phyloP scores from a whole-genome alignment of 805 yeast species.

The Cyberlindnera suaveolens region DNA sequence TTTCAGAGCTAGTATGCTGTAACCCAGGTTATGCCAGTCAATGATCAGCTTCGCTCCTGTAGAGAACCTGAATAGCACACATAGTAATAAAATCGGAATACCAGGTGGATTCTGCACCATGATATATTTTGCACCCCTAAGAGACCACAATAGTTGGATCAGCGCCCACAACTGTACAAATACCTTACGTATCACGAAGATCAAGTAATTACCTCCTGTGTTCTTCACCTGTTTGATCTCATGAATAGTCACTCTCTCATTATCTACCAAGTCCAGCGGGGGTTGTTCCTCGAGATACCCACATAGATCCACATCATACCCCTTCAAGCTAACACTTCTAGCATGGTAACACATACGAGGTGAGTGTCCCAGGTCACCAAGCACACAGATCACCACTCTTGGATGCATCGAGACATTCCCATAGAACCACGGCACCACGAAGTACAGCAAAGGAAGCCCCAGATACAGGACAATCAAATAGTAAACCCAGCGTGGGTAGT shows the following conservation, averaged over 20 bases:
- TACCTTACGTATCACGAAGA: slow-evolving; percentile 57
- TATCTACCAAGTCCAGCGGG: slow-evolving; percentile 44
- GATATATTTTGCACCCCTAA: slow-evolving; percentile 60
- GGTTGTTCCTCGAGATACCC: slow-evolving; percentile 67
- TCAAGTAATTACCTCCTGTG: slow-evolving; percentile 40
- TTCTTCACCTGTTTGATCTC: slow-evolving; percentile 37
- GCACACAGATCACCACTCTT: slow-evolving; percentile 69
- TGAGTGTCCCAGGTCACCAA: slow-evolving; percentile 93
- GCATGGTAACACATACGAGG: slow-evolving; percentile 95
- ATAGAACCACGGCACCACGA: slow-evolving; percentile 29
- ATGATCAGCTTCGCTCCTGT: slow-evolving; percentile 60
- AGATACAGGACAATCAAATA: slow-evolving; percentile 40
- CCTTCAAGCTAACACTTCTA: slow-evolving; percentile 56
- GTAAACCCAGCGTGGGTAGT: slow-evolving; percentile 36
- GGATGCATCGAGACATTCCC: slow-evolving; percentile 34
- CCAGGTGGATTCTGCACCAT: slow-evolving; percentile 91
- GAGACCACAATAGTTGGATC: slow-evolving; percentile 39
- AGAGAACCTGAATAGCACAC: slow-evolving; percentile 46
- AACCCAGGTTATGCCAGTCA: slow-evolving; percentile 97
- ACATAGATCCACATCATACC: slow-evolving; percentile 73
- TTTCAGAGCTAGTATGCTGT: slow-evolving; percentile 67
- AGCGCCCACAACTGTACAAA: slow-evolving; percentile 46
- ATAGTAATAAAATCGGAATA: slow-evolving; percentile 69
- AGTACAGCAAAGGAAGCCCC: slow-evolving; percentile 30
- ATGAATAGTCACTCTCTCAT: slow-evolving; percentile 45